Evolutionary conservation across 164 flowering plant genomes (phyloP).

Genomic region (Kalanchoe fedtschenkoi): DNA sequence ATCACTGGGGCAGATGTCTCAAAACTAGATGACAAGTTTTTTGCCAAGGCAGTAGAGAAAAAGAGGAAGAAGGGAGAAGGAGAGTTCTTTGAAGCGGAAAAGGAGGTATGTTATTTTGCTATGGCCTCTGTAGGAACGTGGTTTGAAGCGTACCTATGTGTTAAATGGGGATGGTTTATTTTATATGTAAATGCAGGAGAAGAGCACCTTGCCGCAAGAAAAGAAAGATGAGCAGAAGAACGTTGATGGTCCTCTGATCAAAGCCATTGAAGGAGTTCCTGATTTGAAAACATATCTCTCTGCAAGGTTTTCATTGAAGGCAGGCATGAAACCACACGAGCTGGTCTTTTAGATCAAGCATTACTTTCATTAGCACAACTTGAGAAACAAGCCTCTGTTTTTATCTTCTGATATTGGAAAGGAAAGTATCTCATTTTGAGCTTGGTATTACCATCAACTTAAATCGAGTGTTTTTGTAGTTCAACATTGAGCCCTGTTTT

Average conservation of each 20-base stretch:
- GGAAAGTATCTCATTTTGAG: too few species aligned
- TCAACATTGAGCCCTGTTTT: too few species aligned
- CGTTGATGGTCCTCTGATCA: slow-evolving; percentile 43
- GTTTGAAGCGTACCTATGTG: too few species aligned
- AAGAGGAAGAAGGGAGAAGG: slow-evolving; percentile 73
- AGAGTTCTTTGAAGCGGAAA: slow-evolving; percentile 77
- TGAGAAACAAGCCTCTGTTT: too few species aligned
- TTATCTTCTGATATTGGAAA: too few species aligned
- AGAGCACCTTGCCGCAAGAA: slow-evolving; percentile 43
- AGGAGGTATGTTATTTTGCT: slow-evolving; percentile 36
- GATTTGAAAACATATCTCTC: slow-evolving; percentile 57
- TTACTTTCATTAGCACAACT: too few species aligned
- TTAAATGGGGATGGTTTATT: not conserved
- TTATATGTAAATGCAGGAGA: slow-evolving; percentile 25
- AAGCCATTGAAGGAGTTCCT: slow-evolving; percentile 47
- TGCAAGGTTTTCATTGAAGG: slow-evolving; percentile 56
- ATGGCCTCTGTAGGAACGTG: not conserved
- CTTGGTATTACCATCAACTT: too few species aligned
- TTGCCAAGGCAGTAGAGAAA: slow-evolving; percentile 47
- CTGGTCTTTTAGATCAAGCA: slow-evolving; percentile 46
- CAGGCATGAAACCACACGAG: slow-evolving; percentile 80
- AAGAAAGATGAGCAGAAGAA: slow-evolving; percentile 62
- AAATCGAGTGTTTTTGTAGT: too few species aligned
- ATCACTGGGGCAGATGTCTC: slow-evolving; percentile 48
- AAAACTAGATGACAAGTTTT: slow-evolving; percentile 76